Evolutionary conservation across 352 stramenopile genomes (phyloP).

Genomic region (Saprolegnia parasitica): DNA sequence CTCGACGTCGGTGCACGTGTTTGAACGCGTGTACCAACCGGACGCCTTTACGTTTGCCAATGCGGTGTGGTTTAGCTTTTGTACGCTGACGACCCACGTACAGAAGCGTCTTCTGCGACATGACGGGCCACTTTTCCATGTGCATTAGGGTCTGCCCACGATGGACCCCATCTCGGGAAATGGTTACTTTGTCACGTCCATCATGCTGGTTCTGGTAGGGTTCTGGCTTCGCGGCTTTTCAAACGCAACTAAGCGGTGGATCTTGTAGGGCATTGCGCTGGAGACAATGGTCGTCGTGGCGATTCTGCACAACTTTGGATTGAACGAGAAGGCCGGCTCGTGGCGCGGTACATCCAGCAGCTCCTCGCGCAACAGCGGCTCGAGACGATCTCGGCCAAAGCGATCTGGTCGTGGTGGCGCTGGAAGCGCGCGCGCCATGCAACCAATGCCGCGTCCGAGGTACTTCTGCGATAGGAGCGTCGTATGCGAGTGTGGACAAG

Average conservation of each 20-base stretch:
- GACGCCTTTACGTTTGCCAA: not conserved
- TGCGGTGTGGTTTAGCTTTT: constrained; percentile 1
- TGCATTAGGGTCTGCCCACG: not conserved
- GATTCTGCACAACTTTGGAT: constrained; percentile 12
- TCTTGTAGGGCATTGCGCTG: not conserved
- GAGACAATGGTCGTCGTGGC: constrained; percentile 7
- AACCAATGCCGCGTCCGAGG: not conserved
- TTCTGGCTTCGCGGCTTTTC: not conserved
- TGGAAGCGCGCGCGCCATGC: not conserved
- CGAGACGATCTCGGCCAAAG: not conserved
- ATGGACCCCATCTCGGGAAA: not conserved
- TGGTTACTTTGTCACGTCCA: constrained; percentile 4
- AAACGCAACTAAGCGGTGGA: not conserved
- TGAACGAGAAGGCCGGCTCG: constrained; percentile 11
- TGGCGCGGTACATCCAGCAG: not conserved
- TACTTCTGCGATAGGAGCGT: too few relatives aligned
- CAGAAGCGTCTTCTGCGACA: not conserved
- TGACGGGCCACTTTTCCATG: not conserved
- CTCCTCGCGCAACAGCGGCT: not conserved
- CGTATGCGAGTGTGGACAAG: too few relatives aligned
- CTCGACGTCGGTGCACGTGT: not conserved
- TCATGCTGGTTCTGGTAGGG: constrained; percentile 8
- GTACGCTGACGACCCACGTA: constrained; percentile 14
- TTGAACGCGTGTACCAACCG: constrained; percentile 3
- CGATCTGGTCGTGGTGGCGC: not conserved